phyloP scores from a whole-genome alignment of 306 rosid genomes.

The Fragaria iinumae region DNA sequence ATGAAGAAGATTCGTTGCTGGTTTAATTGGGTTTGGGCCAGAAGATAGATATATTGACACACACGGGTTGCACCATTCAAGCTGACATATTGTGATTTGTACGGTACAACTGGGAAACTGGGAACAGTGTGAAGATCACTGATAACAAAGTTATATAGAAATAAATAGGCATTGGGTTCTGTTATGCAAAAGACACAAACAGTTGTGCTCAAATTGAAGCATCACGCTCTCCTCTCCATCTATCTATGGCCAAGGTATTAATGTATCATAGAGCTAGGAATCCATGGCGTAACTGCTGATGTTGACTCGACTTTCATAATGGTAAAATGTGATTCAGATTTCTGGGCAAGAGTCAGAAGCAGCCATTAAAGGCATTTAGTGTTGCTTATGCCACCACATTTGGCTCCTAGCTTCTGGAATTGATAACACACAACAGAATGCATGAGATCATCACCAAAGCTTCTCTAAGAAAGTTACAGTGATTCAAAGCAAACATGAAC shows the following conservation, averaged over 20 bases:
- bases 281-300: constrained; percentile 47
- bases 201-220: constrained; percentile 1
- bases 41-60: neutral
- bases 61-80: constrained; percentile 24
- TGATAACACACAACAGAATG: constrained; percentile 31
- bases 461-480: neutral
- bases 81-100: constrained; percentile 20
- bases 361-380: constrained; percentile 39
- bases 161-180: constrained; percentile 5
- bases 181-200: constrained; percentile 14
- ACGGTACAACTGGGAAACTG: constrained; percentile 9
- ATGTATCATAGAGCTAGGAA: constrained; percentile 14
- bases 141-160: constrained; percentile 12
- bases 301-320: constrained; percentile 40
- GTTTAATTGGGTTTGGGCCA: constrained; percentile 4
- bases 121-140: neutral
- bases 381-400: constrained; percentile 30
- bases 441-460: constrained; percentile 9
- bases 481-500: neutral
- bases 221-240: constrained; percentile 12
- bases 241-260: neutral
- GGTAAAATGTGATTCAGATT: constrained; percentile 46
- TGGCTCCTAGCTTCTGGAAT: constrained; percentile 30
- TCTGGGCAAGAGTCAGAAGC: constrained; percentile 7
- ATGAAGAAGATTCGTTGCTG: constrained; percentile 8